These are phyloP conservation scores for Microbotryum lychnidis-dioicae DNA, from an alignment of 1,284 basidiomycete genomes.

Conservation along the genomic window DNA sequence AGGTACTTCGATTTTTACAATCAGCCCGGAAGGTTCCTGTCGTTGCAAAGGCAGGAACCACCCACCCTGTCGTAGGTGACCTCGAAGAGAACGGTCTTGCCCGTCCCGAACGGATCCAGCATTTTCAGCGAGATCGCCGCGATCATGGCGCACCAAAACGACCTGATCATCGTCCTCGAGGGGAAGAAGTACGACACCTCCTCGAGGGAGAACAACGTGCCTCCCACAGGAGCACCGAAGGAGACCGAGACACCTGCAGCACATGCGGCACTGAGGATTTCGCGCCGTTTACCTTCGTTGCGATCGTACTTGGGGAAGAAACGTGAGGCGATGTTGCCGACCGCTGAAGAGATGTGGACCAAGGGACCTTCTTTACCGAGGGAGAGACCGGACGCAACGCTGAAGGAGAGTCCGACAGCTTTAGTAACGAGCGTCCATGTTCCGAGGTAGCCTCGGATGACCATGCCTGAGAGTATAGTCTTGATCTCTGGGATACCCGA, in stretches of 20 bases:
- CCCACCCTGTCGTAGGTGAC: constrained; percentile 68
- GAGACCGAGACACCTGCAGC: constrained; percentile 50
- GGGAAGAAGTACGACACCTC: constrained; percentile 88
- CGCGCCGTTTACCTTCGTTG: constrained; percentile 71
- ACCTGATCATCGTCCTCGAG: constrained; percentile 57
- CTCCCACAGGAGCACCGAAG: constrained; percentile 36
- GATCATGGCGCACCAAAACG: constrained; percentile 84
- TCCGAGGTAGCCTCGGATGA: constrained; percentile 94
- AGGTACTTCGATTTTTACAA: neutral
- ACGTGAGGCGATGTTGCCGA: constrained; percentile 89
- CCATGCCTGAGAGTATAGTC: constrained; percentile 89
- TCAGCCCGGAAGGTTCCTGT: constrained; percentile 38
- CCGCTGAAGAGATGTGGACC: constrained; percentile 89
- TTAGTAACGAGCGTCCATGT: constrained; percentile 76
- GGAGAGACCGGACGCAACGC: constrained; percentile 81
- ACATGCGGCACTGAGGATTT: constrained; percentile 79
- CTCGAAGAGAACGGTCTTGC: constrained; percentile 43
- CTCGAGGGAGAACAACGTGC: constrained; percentile 52
- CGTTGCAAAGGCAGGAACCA: constrained; percentile 4
- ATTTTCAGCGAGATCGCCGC: constrained; percentile 80
- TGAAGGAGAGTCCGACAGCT: constrained; percentile 75
- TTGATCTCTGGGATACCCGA: constrained; percentile 97
- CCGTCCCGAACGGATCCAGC: constrained; percentile 76
- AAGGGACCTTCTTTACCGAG: constrained; percentile 92
- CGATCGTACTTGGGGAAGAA: constrained; percentile 57